Evolutionary conservation across 306 rosid genomes (phyloP).

Genomic region (Acacia acuminata): DNA sequence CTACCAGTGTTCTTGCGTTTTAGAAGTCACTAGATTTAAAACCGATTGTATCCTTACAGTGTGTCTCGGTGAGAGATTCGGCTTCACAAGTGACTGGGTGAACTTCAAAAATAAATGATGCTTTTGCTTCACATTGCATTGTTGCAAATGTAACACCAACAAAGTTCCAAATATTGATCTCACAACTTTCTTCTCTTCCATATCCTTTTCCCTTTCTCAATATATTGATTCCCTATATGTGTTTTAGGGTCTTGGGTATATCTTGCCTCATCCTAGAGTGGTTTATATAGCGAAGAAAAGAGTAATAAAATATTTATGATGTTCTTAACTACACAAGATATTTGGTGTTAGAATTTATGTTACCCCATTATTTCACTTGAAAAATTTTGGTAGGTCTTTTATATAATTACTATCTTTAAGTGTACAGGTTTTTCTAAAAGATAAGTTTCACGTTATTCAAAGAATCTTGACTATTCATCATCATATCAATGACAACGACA

Average conservation of each 20-base stretch:
- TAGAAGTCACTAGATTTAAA: too few relatives aligned
- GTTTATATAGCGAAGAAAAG: background rate
- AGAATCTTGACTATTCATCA: background rate
- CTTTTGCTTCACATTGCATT: too few relatives aligned
- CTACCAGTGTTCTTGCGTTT: too few relatives aligned
- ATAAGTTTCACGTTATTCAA: background rate
- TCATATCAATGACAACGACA: background rate
- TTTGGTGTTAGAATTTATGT: background rate
- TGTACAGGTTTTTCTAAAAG: background rate
- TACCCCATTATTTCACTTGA: background rate
- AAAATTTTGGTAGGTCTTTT: background rate
- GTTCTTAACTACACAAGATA: background rate
- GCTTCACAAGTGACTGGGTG: too few relatives aligned
- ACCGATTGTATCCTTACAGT: too few relatives aligned
- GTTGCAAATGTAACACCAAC: too few relatives aligned
- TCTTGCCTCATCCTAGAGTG: background rate
- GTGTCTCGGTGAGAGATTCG: too few relatives aligned
- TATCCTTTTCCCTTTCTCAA: background rate
- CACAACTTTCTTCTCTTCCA: background rate
- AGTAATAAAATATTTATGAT: background rate
- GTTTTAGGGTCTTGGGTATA: background rate
- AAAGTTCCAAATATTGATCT: background rate
- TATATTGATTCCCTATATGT: background rate
- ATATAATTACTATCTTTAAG: background rate
- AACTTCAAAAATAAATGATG: too few relatives aligned